phyloP scores from a whole-genome alignment of 345 rosid species.

The Linum tenue region DNA sequence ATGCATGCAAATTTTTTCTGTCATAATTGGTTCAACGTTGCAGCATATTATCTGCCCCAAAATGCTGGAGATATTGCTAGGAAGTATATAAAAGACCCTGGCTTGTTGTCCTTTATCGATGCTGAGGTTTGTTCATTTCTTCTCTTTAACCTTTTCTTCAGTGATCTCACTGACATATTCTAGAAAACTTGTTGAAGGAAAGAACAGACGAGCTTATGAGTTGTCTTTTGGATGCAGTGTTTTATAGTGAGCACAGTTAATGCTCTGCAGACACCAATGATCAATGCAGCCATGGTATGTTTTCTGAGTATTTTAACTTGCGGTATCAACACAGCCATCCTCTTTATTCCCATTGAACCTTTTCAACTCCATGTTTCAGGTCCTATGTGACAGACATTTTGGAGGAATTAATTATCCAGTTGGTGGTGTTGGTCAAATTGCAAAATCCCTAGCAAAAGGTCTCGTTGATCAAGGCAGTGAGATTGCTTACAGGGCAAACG shows the following conservation, averaged over 20 bases:
- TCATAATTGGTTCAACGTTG: slow-evolving; percentile 12
- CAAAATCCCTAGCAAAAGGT: slow-evolving; percentile 71
- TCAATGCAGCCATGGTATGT: slow-evolving; percentile 87
- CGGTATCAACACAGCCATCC: background rate
- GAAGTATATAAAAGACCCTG: slow-evolving; percentile 79
- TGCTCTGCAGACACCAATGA: slow-evolving; percentile 89
- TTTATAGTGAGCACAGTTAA: slow-evolving; percentile 90
- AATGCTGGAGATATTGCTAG: slow-evolving; percentile 90
- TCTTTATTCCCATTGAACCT: slow-evolving; percentile 1
- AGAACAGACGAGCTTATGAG: slow-evolving; percentile 4
- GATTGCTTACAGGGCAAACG: slow-evolving; percentile 80
- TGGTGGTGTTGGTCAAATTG: slow-evolving; percentile 96
- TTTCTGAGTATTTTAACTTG: slow-evolving; percentile 8
- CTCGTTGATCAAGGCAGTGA: slow-evolving; percentile 70
- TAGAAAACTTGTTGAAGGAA: background rate
- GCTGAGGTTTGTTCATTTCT: slow-evolving; percentile 57
- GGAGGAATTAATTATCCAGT: slow-evolving; percentile 95
- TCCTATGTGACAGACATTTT: slow-evolving; percentile 91
- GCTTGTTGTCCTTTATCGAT: slow-evolving; percentile 77
- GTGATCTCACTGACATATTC: background rate
- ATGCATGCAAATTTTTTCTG: background rate
- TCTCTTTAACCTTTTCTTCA: background rate
- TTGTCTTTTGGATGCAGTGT: slow-evolving; percentile 48
- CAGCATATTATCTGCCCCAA: slow-evolving; percentile 86
- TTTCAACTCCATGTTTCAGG: slow-evolving; percentile 36